Evolutionary conservation across 2,329 filamentous ascomycete genomes (phyloP).

Genomic region (Neofusicoccum ribis): DNA sequence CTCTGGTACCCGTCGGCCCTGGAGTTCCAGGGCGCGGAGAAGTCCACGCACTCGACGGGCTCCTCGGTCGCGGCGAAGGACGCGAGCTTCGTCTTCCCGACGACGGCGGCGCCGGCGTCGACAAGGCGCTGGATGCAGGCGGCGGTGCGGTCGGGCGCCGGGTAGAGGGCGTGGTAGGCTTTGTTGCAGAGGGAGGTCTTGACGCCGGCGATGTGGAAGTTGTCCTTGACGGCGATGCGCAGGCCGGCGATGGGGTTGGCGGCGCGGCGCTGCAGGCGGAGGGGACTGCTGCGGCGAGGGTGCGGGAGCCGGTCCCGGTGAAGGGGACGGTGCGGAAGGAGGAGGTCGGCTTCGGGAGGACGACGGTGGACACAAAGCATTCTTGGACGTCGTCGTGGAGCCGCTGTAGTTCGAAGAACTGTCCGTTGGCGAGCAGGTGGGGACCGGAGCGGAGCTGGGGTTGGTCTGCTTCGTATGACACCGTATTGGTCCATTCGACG

Average conservation of each 20-base stretch:
- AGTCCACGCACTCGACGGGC: conserved; percentile 36
- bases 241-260: neutral
- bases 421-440: too few relatives aligned
- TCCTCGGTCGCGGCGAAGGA: conserved; percentile 24
- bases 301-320: neutral
- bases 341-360: too few relatives aligned
- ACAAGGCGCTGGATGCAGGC: neutral
- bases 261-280: neutral
- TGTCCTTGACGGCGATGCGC: conserved; percentile 30
- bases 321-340: neutral
- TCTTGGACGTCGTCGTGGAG: neutral
- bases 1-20: conserved; percentile 36
- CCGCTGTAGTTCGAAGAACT: neutral
- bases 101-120: conserved; percentile 15
- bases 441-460: neutral
- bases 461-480: too few relatives aligned
- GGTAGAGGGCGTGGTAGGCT: conserved; percentile 20
- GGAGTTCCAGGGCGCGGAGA: conserved; percentile 42
- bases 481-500: neutral
- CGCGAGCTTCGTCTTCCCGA: conserved; percentile 23
- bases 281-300: neutral
- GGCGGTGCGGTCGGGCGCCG: neutral
- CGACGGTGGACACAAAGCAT: neutral
- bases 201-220: conserved; percentile 26
- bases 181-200: conserved; percentile 22